Percentiles rank a stretch among this genome's conserved stretches.
phyloP scores from a whole-genome alignment of 176 grass and related monocot genomes.

The Oryza meridionalis region DNA sequence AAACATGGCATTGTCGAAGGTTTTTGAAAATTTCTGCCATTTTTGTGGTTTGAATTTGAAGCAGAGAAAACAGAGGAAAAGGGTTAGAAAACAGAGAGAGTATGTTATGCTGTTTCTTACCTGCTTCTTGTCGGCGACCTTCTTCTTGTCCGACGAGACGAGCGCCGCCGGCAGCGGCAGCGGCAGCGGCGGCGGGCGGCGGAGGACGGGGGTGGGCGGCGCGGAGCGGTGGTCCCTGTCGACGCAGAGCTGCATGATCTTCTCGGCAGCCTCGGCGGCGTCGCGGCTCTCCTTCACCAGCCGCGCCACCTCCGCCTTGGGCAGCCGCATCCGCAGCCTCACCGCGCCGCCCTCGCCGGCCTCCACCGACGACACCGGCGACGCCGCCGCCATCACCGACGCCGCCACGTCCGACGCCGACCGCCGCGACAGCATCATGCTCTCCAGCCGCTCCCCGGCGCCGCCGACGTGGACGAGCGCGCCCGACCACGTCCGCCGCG shows the following conservation, averaged over 20 bases:
- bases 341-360: conserved; percentile 40
- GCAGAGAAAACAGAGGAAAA: too few species aligned
- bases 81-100: too few species aligned
- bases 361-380: conserved; percentile 37
- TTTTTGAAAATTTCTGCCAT: not conserved
- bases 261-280: conserved; percentile 67
- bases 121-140: conserved; percentile 58
- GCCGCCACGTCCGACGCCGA: conserved; percentile 58
- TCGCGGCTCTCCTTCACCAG: conserved; percentile 73
- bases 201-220: conserved; percentile 27
- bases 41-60: not conserved
- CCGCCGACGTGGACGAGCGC: conserved; percentile 35
- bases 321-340: conserved; percentile 63
- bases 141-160: not conserved
- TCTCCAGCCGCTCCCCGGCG: conserved; percentile 69
- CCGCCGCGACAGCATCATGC: conserved; percentile 65
- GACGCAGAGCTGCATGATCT: conserved; percentile 78
- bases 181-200: not conserved
- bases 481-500: conserved; percentile 67
- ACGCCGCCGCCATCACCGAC: not conserved
- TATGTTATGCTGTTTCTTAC: conserved; percentile 29
- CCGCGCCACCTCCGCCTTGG: conserved; percentile 69
- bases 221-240: conserved; percentile 42
- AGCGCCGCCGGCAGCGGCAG: not conserved
- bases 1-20: not conserved